Percentiles rank a stretch among this genome's conserved stretches.
These are phyloP conservation scores for Hypoxylon fragiforme DNA, from an alignment of 495 filamentous ascomycete genomes.

Conservation along the genomic window DNA sequence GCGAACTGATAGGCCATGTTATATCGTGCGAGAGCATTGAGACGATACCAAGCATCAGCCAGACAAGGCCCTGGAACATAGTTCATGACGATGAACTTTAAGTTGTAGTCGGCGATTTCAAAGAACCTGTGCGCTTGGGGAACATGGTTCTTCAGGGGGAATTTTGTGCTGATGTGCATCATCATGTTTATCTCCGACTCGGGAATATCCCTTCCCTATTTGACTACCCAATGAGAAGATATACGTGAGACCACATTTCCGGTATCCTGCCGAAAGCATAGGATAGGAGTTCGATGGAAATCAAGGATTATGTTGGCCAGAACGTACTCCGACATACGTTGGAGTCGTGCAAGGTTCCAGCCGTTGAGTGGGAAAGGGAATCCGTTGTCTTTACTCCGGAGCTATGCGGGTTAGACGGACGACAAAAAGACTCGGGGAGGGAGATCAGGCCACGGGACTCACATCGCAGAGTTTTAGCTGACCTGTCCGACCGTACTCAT, in stretches of 20 bases:
- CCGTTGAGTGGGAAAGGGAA: conserved; percentile 16
- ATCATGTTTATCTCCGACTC: conserved; percentile 12
- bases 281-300: conserved; percentile 10
- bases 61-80: conserved; percentile 4
- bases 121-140: conserved; percentile 4
- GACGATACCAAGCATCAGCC: conserved; percentile 1
- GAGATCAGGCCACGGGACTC: not conserved
- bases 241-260: conserved; percentile 10
- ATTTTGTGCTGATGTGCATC: not conserved
- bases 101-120: not conserved
- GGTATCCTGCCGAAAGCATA: conserved; percentile 6
- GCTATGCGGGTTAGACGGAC: conserved; percentile 2
- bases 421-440: not conserved
- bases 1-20: not conserved
- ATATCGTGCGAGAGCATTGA: not conserved
- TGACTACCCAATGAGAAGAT: conserved; percentile 6
- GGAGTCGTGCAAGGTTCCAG: too few species aligned
- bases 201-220: conserved; percentile 6
- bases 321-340: not conserved
- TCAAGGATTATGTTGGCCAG: conserved; percentile 8
- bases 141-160: not conserved
- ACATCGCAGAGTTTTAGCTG: conserved; percentile 10
- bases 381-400: not conserved
- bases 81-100: conserved; percentile 16
- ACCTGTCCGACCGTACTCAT: not conserved